phyloP scores from a whole-genome alignment of 225 moss, liverwort and hornwort species.

The Climacium dendroides region DNA sequence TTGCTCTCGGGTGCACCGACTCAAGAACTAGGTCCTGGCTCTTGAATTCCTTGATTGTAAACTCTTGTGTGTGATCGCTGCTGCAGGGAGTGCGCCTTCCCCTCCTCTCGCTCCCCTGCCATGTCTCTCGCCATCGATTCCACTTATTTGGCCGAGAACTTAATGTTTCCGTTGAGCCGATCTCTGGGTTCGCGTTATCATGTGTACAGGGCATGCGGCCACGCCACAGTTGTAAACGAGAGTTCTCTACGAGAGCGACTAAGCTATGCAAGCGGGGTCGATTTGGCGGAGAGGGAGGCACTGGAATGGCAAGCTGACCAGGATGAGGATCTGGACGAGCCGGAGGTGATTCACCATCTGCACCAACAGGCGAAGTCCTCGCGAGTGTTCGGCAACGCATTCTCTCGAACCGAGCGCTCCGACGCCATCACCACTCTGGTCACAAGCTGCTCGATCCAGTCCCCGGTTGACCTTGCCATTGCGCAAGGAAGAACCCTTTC shows the following conservation, averaged over 20 bases:
- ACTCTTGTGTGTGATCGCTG: too few species aligned
- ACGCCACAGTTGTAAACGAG: not conserved
- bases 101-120: not conserved
- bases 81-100: too few species aligned
- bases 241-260: fast-evolving
- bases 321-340: not conserved
- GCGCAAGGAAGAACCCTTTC: not conserved
- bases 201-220: not conserved
- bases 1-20: too few species aligned
- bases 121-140: not conserved
- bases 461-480: not conserved
- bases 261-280: fast-evolving
- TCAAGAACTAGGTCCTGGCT: too few species aligned
- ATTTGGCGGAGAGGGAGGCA: not conserved
- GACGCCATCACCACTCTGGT: not conserved
- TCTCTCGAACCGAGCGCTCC: not conserved
- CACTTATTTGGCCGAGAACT: fast-evolving
- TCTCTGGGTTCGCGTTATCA: fast-evolving
- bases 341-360: not conserved
- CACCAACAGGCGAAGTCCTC: not conserved
- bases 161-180: fast-evolving
- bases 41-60: too few species aligned
- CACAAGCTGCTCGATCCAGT: not conserved
- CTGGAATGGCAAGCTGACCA: not conserved
- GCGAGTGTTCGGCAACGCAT: not conserved